Evolutionary conservation across 306 rosid species (phyloP), one percentile per base, ranked within the genome.

Genomic region (Carpinus viminea): DNA sequence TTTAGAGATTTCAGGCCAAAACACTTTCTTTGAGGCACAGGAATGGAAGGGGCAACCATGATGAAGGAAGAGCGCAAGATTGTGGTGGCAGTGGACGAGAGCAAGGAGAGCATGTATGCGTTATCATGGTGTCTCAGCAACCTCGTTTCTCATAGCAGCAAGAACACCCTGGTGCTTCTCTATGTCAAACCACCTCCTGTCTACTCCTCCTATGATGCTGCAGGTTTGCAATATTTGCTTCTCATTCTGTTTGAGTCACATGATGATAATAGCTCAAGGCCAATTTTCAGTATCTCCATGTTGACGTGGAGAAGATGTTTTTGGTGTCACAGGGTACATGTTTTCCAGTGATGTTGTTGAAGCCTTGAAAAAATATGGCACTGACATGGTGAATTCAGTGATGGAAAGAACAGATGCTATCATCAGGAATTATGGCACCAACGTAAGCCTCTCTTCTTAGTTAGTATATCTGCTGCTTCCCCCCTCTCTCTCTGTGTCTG

Each of bases 1-100:
- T 38, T 18, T 41, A 17, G 71, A 66, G 71, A 6, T 11, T 17
- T 8, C 48, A 66, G 50, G 85, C 80, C 74, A 24, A 78, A 70
- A 54, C 24, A 77, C 5, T 24, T 53, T 59, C 36, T 57, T 50
- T 4, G 7, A 36, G 46, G 26, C 60, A 46, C 16, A 38, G 65
- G 21, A 68, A 75, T 79, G 86, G 88, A 81, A 62, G 85, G 54
- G 6, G 77, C 20, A 53, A 31, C 60, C 26, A 79, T 69, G 90
- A 28, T 87, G 76, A 83, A 48, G 26, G 78, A 18, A 66, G 93
- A 82, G 60, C 73, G 57, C 60, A 87, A 78, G 80, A 86, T 93
- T 7, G 78, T 93, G 78, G 98, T 93, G 34, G 98, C 91, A 5
- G 94, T 93, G 74, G 96, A 93, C 77, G 98, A 89, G 79, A 89